Percentiles rank a stretch among this genome's conserved stretches.
Evolutionary conservation across 2,329 filamentous ascomycete genomes (phyloP).

Genomic region (Diaporthe eres): DNA sequence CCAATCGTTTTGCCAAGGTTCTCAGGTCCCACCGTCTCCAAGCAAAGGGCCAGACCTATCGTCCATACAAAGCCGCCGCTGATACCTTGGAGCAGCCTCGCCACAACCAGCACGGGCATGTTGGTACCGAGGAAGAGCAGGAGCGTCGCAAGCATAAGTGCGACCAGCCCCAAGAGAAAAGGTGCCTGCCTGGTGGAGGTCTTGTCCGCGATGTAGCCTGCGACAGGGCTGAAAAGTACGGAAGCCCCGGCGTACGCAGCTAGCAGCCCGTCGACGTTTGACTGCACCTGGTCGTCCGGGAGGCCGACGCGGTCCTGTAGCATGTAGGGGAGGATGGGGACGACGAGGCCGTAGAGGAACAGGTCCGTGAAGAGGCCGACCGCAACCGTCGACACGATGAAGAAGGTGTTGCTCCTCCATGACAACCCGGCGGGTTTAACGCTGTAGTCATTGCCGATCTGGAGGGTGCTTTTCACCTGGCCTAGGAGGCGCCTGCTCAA

Average conservation of each 20-base stretch:
- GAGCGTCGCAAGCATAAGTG: constrained; percentile 67
- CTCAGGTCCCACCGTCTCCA: constrained; percentile 68
- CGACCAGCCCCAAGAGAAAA: constrained; percentile 68
- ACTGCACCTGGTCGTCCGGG: constrained; percentile 63
- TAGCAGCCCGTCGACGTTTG: constrained; percentile 65
- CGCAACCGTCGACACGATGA: constrained; percentile 70
- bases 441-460: constrained; percentile 35
- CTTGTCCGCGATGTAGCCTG: constrained; percentile 69
- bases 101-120: constrained; percentile 62
- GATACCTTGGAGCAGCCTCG: constrained; percentile 69
- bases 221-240: constrained; percentile 64
- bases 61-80: constrained; percentile 73
- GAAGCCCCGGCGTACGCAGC: constrained; percentile 68
- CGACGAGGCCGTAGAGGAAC: constrained; percentile 71
- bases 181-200: constrained; percentile 67
- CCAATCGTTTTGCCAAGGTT: constrained; percentile 74
- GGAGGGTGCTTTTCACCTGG: constrained; percentile 31
- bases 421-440: constrained; percentile 40
- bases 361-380: constrained; percentile 70
- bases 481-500: neutral
- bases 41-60: constrained; percentile 69
- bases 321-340: constrained; percentile 71
- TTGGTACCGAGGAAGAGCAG: constrained; percentile 66
- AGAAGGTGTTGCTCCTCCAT: constrained; percentile 71
- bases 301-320: constrained; percentile 64